These are phyloP conservation scores for Aspergillus pseudonomiae DNA, from an alignment of 2,329 filamentous ascomycete species.

Conservation along the genomic window DNA sequence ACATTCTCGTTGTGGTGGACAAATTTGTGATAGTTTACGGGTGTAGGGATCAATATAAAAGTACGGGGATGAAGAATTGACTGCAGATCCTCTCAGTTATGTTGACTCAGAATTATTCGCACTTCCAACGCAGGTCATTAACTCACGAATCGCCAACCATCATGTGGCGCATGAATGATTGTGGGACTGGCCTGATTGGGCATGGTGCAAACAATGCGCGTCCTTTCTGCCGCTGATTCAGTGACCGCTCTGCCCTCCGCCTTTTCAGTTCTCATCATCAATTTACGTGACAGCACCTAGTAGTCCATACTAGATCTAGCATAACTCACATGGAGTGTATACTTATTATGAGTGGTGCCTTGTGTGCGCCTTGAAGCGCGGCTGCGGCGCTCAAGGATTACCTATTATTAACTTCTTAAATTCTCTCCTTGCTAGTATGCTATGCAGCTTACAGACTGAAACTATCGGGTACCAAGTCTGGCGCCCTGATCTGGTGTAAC, in stretches of 20 bases:
- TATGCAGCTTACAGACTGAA: neutral
- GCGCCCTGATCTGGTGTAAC: neutral
- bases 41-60: no score
- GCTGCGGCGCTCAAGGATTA: neutral
- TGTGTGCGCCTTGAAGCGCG: no score
- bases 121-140: neutral
- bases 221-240: neutral
- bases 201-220: neutral
- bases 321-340: neutral
- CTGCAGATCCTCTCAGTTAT: neutral
- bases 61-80: neutral
- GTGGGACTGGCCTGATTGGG: neutral
- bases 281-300: no score
- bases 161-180: neutral
- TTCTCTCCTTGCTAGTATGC: neutral
- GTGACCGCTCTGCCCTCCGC: neutral
- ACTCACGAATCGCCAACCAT: neutral
- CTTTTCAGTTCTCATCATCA: neutral
- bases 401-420: neutral
- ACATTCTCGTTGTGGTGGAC: conserved; percentile 14
- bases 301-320: neutral
- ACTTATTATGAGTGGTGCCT: neutral
- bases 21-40: neutral
- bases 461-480: neutral
- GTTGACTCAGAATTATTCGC: neutral